phyloP scores from a whole-genome alignment of 31 red algal species.

The Bonnemaisonia californica region DNA sequence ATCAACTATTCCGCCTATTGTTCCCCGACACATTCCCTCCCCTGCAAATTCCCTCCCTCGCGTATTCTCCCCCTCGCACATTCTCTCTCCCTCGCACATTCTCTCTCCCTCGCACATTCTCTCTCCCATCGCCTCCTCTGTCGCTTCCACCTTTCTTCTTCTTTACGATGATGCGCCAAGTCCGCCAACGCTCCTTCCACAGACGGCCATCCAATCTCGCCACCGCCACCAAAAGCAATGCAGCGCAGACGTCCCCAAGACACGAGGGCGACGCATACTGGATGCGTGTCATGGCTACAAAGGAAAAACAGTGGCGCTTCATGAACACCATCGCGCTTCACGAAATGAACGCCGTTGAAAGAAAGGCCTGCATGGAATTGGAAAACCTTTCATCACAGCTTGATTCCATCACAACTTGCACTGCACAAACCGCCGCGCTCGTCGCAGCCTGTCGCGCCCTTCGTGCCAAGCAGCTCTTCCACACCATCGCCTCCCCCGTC shows the following conservation, averaged over 20 bases:
- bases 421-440: background rate
- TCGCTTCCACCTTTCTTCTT: too few relatives aligned
- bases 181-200: background rate
- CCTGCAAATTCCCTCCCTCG: too few relatives aligned
- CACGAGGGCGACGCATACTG: slow-evolving; percentile 27
- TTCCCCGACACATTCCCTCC: too few relatives aligned
- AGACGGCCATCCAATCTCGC: background rate
- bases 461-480: slow-evolving; percentile 12
- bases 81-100: background rate
- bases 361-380: slow-evolving; percentile 19
- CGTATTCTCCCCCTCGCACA: background rate
- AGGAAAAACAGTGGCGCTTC: slow-evolving; percentile 43
- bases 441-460: background rate
- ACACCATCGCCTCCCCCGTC: background rate
- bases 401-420: background rate
- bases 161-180: background rate
- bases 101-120: background rate
- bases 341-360: slow-evolving; percentile 21
- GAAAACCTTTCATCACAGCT: background rate
- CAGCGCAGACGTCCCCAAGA: background rate
- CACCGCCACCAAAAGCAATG: background rate
- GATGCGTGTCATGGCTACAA: slow-evolving; percentile 44
- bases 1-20: too few relatives aligned
- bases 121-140: too few relatives aligned
- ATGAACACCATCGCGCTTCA: slow-evolving; percentile 41